These are phyloP conservation scores for Cyclospora cayetanensis DNA, from an alignment of 169 alveolate species.

Conservation along the genomic window DNA sequence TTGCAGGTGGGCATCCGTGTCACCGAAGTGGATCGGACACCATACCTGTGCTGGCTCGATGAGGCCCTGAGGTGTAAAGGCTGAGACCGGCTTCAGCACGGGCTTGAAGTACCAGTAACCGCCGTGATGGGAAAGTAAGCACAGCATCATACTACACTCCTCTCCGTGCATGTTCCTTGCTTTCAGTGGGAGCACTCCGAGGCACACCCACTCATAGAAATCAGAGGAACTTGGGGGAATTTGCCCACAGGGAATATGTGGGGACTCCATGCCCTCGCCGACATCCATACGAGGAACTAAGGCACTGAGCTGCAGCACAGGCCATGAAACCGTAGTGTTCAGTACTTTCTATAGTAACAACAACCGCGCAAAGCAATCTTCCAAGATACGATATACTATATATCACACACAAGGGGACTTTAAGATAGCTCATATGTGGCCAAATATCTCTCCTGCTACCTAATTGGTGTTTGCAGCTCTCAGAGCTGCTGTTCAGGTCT, in stretches of 20 bases:
- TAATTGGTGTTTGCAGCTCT: too few species aligned
- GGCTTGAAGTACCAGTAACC: constrained; percentile 68
- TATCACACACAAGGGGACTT: too few species aligned
- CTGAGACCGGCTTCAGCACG: constrained; percentile 65
- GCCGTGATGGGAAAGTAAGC: constrained; percentile 65
- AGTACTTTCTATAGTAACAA: too few species aligned
- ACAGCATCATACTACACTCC: constrained; percentile 59
- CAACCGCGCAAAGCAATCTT: too few species aligned
- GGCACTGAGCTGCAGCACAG: constrained; percentile 27
- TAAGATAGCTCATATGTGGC: too few species aligned
- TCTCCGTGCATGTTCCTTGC: constrained; percentile 35
- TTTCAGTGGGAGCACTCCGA: constrained; percentile 55
- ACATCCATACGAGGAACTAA: constrained; percentile 40
- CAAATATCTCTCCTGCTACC: too few species aligned
- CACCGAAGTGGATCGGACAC: too few species aligned
- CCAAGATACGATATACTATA: too few species aligned
- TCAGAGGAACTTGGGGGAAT: constrained; percentile 55
- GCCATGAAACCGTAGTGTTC: background rate
- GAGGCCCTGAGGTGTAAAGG: constrained; percentile 68
- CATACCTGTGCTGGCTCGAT: constrained; percentile 70
- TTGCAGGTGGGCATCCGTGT: too few species aligned
- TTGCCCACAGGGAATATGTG: constrained; percentile 59
- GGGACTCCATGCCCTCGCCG: constrained; percentile 21
- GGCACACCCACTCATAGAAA: constrained; percentile 62
- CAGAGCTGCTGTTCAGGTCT: too few species aligned